Evolutionary conservation across 305 asterid species (phyloP).

Genomic region (Fraxinus nigra): DNA sequence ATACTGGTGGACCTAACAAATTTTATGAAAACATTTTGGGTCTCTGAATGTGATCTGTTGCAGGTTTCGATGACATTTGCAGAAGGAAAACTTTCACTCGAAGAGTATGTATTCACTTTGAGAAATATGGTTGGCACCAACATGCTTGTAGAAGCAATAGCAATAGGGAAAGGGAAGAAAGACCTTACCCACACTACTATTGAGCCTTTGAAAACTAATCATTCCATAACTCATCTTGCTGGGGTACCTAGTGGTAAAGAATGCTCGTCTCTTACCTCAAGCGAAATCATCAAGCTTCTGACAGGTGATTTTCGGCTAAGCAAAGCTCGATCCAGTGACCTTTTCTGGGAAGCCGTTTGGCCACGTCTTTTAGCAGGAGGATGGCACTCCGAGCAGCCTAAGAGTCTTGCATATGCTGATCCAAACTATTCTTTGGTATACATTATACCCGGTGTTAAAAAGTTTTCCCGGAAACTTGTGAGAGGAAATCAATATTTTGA

Average conservation of each 20-base stretch:
- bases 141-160: conserved; percentile 59
- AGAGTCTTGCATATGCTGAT: conserved; percentile 31
- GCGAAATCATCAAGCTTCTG: conserved; percentile 52
- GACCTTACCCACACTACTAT: conserved; percentile 54
- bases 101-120: conserved; percentile 49
- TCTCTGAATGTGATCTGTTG: background rate
- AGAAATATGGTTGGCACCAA: conserved; percentile 48
- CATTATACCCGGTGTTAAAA: conserved; percentile 58
- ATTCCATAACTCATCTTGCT: conserved; percentile 31
- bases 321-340: conserved; percentile 61
- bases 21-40: background rate
- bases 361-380: conserved; percentile 81
- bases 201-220: conserved; percentile 46
- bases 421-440: conserved; percentile 51
- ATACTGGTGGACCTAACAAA: background rate
- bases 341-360: conserved; percentile 89
- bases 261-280: conserved; percentile 49
- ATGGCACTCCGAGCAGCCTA: conserved; percentile 76
- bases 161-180: conserved; percentile 58
- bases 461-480: conserved; percentile 54
- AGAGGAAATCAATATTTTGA: conserved; percentile 69
- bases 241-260: conserved; percentile 67
- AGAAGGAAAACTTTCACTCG: conserved; percentile 50
- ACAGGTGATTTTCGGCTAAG: conserved; percentile 69
- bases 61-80: conserved; percentile 51